Evolutionary conservation across 78 protist genomes (phyloP), one percentile per base, ranked within the genome.

Genomic region (Pelomyxa schiedti): DNA sequence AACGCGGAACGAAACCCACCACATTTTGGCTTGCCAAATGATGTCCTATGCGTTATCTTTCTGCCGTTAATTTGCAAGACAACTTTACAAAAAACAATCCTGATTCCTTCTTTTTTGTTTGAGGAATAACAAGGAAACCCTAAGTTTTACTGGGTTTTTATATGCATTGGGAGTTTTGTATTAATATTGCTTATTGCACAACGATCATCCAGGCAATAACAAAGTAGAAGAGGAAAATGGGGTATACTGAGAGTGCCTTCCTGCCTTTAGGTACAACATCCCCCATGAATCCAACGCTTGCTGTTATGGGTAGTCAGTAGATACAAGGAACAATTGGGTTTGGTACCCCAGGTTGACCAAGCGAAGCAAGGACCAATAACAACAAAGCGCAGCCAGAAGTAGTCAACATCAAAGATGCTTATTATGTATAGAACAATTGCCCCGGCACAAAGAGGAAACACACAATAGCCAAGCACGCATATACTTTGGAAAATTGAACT

Each of bases 381-480:
- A 1, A 22, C 16, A 37, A 1, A 3, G 30, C 73, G 82, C 36
- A 67, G 2, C 69, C 32, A 26, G 39, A 24, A 28, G 7, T n/a
- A 39, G 4, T 52, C 16, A 28, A 74, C 16, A 30, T 7, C 42
- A 3, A 4, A 9, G 65, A 43, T 37, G 0, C 64, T 26, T 7
- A 74, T 40, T 8, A n/a, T 66, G 43, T 22, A 0, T 5, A 64
- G 41, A 28, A 5, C 9, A 53, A 3, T 4, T 40, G 41, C 4
- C 47, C 9, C 5, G 63, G 53, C 35, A 69, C 42, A 8, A 4
- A 86, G 39, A 9, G 94, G 90, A 29, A 63, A 58, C 28, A 82
- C 38, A 47, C 89, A 89, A 64, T 89, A 89, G 1, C 93, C 90
- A 8, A 89, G 79, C 7, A 87, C 78, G 29, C 89, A 90, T 0